Base-by-base conservation (phyloP, 169 alveolate species). In the Eimeria nieschulzi region DNA sequence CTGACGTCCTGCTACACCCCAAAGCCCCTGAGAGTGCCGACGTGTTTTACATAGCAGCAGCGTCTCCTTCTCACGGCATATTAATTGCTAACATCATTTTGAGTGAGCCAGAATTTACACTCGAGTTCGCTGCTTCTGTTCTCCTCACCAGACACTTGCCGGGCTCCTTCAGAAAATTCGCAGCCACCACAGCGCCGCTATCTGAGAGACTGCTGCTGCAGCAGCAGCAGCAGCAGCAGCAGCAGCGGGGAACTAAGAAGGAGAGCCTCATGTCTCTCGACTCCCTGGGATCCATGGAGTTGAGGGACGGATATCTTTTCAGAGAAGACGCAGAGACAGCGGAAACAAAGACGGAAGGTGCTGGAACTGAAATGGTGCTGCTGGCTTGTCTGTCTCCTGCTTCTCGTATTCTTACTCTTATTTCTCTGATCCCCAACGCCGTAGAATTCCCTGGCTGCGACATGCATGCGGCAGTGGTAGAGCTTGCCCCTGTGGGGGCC, bases 1-100 rank as follows among this genome's bases (percentile, higher is more conserved):
- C 91, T 5, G 91, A 83, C 51, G 79, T 83, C 25, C 82, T 83
- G 79, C 82, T 83, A 25, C 91, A 83, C 56, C 91, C 91, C 19
- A 26, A 71, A 23, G 91, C 91, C 55, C 91, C 91, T 5, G 55
- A 55, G 13, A 83, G 75, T 55, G 91, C 91, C 5, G 91, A 83
- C 68, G 70, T 66, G 19, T 83, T 64, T 39, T 63, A 83, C 33
- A 66, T 66, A 12, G 91, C 91, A 23, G 82, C 71, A 12, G 82
- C 83, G 33, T 83, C 91, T 10, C 82, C 91, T 6, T 46, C 82
- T 9, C 61, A 56, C 15, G 91, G 82, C 9, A 12, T 63, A 6
- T 5, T 83, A 53, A 33, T 83, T 21, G 26, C 68, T 12, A 83
- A 66, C 55, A n/a, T 64, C n/a, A 53, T 83, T 51, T 64, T 83